Conservation (phyloP, 1,139 yeast species). For the Spencermartinsiella ligniputridi region DNA sequence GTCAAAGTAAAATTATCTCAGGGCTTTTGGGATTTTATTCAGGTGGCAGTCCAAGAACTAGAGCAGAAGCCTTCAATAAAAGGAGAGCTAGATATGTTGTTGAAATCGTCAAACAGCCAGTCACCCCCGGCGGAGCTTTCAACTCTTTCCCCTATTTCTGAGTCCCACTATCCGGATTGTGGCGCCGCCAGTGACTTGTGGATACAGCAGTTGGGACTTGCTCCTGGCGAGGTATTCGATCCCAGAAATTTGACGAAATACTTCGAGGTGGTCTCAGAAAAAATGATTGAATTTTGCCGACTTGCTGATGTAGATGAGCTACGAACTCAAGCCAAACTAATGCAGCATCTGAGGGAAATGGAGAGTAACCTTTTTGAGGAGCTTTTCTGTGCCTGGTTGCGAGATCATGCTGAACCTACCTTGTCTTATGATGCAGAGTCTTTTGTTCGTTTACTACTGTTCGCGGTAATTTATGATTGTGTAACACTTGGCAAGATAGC, state of each 20-base stretch:
- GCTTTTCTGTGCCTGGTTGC: slow-evolving; percentile 24
- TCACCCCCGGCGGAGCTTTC: slow-evolving; percentile 25
- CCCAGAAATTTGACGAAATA: slow-evolving; percentile 17
- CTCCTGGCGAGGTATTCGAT: slow-evolving; percentile 18
- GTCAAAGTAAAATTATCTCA: slow-evolving; percentile 24
- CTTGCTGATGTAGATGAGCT: slow-evolving; percentile 8
- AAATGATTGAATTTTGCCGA: slow-evolving; percentile 20
- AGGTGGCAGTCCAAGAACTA: slow-evolving; percentile 18
- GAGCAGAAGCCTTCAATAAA: slow-evolving; percentile 9
- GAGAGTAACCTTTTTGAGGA: slow-evolving; percentile 22
- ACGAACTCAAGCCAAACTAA: slow-evolving; percentile 17
- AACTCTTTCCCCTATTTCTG: slow-evolving; percentile 29
- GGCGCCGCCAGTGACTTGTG: slow-evolving; percentile 4
- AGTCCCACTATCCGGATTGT: slow-evolving; percentile 10
- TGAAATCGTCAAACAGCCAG: slow-evolving; percentile 18
- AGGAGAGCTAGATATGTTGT: slow-evolving; percentile 23
- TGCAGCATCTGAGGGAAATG: slow-evolving; percentile 24
- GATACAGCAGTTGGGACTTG: slow-evolving; percentile 4
- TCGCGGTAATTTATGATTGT: slow-evolving; percentile 38
- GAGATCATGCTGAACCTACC: slow-evolving; percentile 25
- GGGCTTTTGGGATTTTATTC: slow-evolving; percentile 26
- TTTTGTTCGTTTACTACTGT: slow-evolving; percentile 28
- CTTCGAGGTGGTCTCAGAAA: slow-evolving; percentile 16
- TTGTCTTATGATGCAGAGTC: slow-evolving; percentile 21
- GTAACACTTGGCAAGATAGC: slow-evolving; percentile 33